Base-by-base conservation (phyloP, 345 rosid genomes). In the Bruguiera sexangula region DNA sequence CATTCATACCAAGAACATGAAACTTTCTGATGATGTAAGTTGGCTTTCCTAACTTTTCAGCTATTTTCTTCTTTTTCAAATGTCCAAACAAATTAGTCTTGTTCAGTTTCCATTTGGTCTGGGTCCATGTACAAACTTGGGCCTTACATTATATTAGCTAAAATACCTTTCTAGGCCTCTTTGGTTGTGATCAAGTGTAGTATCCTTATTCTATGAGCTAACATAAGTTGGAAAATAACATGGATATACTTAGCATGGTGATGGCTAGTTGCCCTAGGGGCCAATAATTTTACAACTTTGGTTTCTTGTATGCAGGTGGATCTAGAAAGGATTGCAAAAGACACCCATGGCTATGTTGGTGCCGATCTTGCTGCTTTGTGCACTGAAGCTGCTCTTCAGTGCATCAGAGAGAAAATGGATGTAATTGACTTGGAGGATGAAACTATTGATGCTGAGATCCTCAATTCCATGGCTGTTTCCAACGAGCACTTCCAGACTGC, bases 371-470 rank as follows among this genome's bases (percentile, higher is more conserved):
- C 93, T 72, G 86, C 90, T 51, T 63, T 88, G 36, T 88, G 89
- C 73, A 86, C 93, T 51, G 89, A 88, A 83, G 82, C 93, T 70
- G 89, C 93, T 60, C 81, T 88, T 32, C 93, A 86, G 64, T 88
- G 90, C 69, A 88, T 88, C 57, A 80, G 93, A 70, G 93, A 86
- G 80, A 86, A 88, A 77, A 86, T 88, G 88, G 93, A 88, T 67
- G 89, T 86, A 8, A 86, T 88, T 69, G 90, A 85, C 67, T 75
- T 88, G 70, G 93, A 88, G 69, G 93, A 86, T 59, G 90, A 86
- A 0, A 72, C 83, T 37, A 88, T 86, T 68, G 90, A 88, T 74
- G 93, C 90, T 3, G 89, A 88, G 69, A 82, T 88, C 26, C 84
- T 88, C 50, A 86, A 84, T 37, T 88, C 90, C 8, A 88, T 86